These are phyloP conservation scores for Cryptosporidium tyzzeri DNA, from an alignment of 169 alveolate genomes.

Conservation along the genomic window DNA sequence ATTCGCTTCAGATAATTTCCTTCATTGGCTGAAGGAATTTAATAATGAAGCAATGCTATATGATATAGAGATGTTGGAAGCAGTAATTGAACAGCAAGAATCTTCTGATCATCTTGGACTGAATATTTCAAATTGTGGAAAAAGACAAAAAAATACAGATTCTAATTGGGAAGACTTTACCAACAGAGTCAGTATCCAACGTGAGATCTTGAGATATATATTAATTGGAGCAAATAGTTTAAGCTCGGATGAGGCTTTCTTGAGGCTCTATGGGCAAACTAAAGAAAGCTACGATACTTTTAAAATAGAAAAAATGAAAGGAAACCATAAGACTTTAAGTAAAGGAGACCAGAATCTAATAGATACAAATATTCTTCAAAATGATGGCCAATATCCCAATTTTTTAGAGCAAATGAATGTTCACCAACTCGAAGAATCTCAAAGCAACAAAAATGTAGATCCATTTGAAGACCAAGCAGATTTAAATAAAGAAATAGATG, in stretches of 20 bases:
- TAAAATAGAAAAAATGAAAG: neutral
- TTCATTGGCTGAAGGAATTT: slow-evolving; percentile 64
- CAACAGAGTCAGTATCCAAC: slow-evolving; percentile 45
- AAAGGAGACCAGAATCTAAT: neutral
- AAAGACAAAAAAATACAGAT: neutral
- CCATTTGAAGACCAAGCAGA: slow-evolving; percentile 37
- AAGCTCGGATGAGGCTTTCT: neutral
- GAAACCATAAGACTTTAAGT: neutral
- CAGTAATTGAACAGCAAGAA: slow-evolving; percentile 67
- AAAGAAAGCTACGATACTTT: neutral
- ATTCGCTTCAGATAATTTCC: slow-evolving; percentile 68
- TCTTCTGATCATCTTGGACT: neutral
- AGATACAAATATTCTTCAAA: neutral
- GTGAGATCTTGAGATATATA: slow-evolving; percentile 42
- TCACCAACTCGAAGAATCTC: neutral
- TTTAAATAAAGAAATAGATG: slow-evolving; percentile 9
- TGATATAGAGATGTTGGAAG: slow-evolving; percentile 50
- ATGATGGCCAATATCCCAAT: neutral
- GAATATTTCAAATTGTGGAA: neutral
- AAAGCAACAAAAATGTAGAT: slow-evolving; percentile 17
- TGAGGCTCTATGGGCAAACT: neutral
- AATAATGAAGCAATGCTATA: slow-evolving; percentile 37
- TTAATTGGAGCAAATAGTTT: slow-evolving; percentile 11
- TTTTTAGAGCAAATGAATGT: neutral
- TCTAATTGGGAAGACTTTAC: slow-evolving; percentile 6